Base-by-base conservation (phyloP, 371 early-diverging fungal genomes). In the Rhizopus stolonifer region DNA sequence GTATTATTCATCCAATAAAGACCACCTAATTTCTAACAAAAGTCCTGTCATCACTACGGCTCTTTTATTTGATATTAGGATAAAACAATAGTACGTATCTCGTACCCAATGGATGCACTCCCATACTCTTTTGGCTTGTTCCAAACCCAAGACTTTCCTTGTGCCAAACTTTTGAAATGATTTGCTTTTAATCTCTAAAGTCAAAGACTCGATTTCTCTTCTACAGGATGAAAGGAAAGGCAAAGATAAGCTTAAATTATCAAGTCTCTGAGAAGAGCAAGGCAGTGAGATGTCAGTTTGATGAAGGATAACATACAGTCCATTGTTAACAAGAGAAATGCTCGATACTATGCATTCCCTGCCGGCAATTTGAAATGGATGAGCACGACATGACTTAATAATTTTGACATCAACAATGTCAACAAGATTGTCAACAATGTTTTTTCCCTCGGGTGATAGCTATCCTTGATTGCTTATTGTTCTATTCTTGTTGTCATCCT, bases 401-500 rank as follows among this genome's bases (percentile, higher is more conserved):
- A 21, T 43, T 29, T 25, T 43, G 32, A 14, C 44, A 19, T 42
- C 42, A 31, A 31, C 44, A 33, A 52, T 52, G n/a, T 22, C 33
- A 44, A 52, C 52, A 29, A 52, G 22, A 44, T 43, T 43, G 15
- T 52, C 52, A 32, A 31, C 14, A 19, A 32, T 44, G 52, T 44
- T 44, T 22, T 52, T 44, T 31, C 40, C 54, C 29, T 54, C 54
- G 4, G 46, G n/a, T 34, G 29, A 25, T 18, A 54, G 54, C 38
- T 54, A 46, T 46, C 29, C 54, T 54, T 46, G 38, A 31, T 54
- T 46, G 18, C 13, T 25, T 46, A 54, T 38, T 36, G 39, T 54
- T 46, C 46, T 54, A 29, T 38, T 17, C 29, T 54, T 54, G 38
- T 19, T 46, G 26, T 38, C 54, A 46, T 46, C 40, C 33, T 44